These are phyloP conservation scores for Phaeotremella fagi DNA, from an alignment of 768 basidiomycete genomes.

Conservation along the genomic window DNA sequence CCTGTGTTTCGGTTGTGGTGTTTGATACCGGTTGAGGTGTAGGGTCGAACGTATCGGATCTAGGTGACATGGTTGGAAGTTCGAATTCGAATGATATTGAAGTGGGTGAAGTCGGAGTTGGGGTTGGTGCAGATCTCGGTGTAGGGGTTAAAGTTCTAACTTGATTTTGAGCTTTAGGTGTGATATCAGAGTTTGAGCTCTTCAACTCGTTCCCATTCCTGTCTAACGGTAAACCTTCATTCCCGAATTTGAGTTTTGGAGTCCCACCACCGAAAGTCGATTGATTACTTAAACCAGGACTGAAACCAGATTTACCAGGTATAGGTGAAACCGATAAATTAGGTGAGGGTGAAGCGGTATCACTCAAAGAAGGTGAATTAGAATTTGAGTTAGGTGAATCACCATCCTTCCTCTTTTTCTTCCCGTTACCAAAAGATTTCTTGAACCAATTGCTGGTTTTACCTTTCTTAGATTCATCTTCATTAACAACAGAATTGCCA, in stretches of 20 bases:
- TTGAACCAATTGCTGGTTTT: slow-evolving; percentile 46
- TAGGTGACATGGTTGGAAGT: slow-evolving; percentile 42
- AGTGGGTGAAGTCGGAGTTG: background rate
- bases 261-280: background rate
- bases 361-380: background rate
- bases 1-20: background rate
- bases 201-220: slow-evolving; percentile 11
- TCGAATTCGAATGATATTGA: slow-evolving; percentile 45
- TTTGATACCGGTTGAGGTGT: slow-evolving; percentile 7
- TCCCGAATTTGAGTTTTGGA: background rate
- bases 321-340: background rate
- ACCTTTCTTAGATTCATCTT: slow-evolving; percentile 6
- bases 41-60: slow-evolving; percentile 45
- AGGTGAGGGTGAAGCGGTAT: background rate
- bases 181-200: too few relatives aligned
- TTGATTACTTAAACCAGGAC: background rate
- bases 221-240: background rate
- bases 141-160: too few relatives aligned
- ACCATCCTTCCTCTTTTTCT: slow-evolving; percentile 33
- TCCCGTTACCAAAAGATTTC: slow-evolving; percentile 34
- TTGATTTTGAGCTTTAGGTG: too few relatives aligned
- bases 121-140: background rate
- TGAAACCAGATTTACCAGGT: background rate
- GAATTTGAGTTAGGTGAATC: slow-evolving; percentile 12
- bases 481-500: background rate